Evolutionary conservation across 2,329 filamentous ascomycete species (phyloP), one percentile per base, ranked within the genome.

Genomic region (Periconia macrospinosa): DNA sequence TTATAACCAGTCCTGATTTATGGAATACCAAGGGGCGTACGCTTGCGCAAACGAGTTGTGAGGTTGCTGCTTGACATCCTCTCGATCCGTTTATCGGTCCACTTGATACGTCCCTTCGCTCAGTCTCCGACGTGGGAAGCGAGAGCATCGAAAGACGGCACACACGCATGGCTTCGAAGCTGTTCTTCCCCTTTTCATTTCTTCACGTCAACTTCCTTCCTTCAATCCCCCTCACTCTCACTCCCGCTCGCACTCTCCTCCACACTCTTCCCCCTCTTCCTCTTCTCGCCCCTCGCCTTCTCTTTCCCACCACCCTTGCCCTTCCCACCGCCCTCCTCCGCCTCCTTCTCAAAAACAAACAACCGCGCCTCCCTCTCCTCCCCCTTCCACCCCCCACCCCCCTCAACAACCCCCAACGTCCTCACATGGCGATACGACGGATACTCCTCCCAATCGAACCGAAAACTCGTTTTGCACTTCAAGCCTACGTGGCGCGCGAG

Each of bases 401-500:
- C 67, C 46, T 74, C 72, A 6, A 81, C 65, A 35, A 74, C 85
- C 1, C 90, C 90, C 54, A 91, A 71, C 3, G 90, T 93, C 54
- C 90, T 72, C 15, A 88, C 86, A 75, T 93, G 89, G 55, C 74
- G 79, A 70, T 94, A 94, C 0, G 87, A 87, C 0, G 87, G 88
- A 70, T 93, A 94, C 20, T 81, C 83, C 15, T 66, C 75, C 6
- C 84, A 80, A 57, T 84, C 80, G 68, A 94, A 94, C 53, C 75
- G 77, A 69, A 89, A 92, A 71, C 87, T 91, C 65, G 83, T 78
- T 62, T 86, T 80, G 35, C 92, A 87, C 65, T 84, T 82, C 47
- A 93, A 76, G 6, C 89, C 90, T 5, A 81, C 81, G 71, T 96
- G 91, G 7, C 93, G 83, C 1, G 85, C 94, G 27, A 99, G 79